Evolutionary conservation across 495 filamentous ascomycete genomes (phyloP).

Genomic region (Penicillium alfredii): DNA sequence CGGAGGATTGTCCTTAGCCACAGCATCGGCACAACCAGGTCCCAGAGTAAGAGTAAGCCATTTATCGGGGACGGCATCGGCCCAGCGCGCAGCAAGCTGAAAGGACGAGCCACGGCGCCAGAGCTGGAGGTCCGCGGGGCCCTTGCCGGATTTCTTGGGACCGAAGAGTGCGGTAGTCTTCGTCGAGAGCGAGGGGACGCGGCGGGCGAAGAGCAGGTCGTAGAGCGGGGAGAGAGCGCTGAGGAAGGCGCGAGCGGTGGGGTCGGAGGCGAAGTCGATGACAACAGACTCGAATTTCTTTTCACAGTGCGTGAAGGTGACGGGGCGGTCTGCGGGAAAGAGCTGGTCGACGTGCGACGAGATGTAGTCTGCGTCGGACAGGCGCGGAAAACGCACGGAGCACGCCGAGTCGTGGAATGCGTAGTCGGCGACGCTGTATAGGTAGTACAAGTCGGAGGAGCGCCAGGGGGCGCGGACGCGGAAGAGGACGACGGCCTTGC

Average conservation of each 20-base stretch:
- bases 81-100: conserved; percentile 32
- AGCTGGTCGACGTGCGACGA: conserved; percentile 34
- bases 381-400: conserved; percentile 25
- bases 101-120: conserved; percentile 24
- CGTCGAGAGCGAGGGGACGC: conserved; percentile 25
- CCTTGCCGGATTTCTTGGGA: conserved; percentile 26
- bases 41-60: conserved; percentile 31
- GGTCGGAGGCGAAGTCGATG: conserved; percentile 25
- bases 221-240: conserved; percentile 26
- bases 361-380: conserved; percentile 34
- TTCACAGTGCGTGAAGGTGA: conserved; percentile 34
- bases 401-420: conserved; percentile 20
- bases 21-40: conserved; percentile 4
- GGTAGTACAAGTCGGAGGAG: conserved; percentile 27
- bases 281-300: conserved; percentile 19
- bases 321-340: conserved; percentile 22
- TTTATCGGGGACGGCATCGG: conserved; percentile 26
- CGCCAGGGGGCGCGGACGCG: conserved; percentile 27
- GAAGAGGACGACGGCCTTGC: conserved; percentile 28
- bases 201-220: conserved; percentile 30
- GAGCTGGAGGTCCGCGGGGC: conserved; percentile 29
- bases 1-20: conserved; percentile 24
- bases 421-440: conserved; percentile 33
- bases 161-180: conserved; percentile 23
- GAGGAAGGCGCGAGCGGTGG: conserved; percentile 23